Evolutionary conservation across 495 filamentous ascomycete genomes (phyloP), one percentile per base, ranked within the genome.

Genomic region (Podospora didyma): DNA sequence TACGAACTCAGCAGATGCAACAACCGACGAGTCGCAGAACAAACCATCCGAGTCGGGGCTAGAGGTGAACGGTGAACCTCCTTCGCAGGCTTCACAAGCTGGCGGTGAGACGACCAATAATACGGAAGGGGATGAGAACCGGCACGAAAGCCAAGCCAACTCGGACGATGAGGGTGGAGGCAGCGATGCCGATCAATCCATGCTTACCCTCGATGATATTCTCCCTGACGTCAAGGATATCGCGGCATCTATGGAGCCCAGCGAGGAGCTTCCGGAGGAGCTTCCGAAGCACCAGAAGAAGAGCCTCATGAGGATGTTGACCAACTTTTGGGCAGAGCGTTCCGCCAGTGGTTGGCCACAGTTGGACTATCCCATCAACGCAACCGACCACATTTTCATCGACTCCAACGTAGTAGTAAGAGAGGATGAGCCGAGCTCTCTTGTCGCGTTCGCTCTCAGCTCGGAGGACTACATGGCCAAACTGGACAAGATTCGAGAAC

Each of bases 401-500:
- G 95, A 99, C 72, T 95, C 90, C n/a, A 90, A 97, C 71, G 89
- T 99, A 51, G 94, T 99, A 53, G 90, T 99, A 53, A 86, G 92
- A 11, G 94, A 99, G 66, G 94, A 97, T 68, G 94, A 99, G 70
- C 95, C 94, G 2, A 96, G 92, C 70, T 97, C 94, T 5, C 76
- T 99, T 23, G 90, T 99, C 46, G 92, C 94, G 1, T 93, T 97
- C 70, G 90, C 92, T 2, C 75, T 99, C 45, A 88, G 86, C 54
- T 93, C 88, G 1, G 79, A 83, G 46, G 89, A 96, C 62, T 99
- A 99, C 68, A 83, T 82, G 52, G 78, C 78, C 41, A 96, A 96
- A 63, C 75, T 97, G 20, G 74, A 80, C 9, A 81, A 75, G 19
- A 92, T 93, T 62, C 87, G 90, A n/a, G 71, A 64, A 53, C 75